A percentile compares a stretch with the other conserved stretches of the same genome.
These are phyloP conservation scores for Rubia yunnanensis DNA, from an alignment of 257 asterid species.

Conservation along the genomic window DNA sequence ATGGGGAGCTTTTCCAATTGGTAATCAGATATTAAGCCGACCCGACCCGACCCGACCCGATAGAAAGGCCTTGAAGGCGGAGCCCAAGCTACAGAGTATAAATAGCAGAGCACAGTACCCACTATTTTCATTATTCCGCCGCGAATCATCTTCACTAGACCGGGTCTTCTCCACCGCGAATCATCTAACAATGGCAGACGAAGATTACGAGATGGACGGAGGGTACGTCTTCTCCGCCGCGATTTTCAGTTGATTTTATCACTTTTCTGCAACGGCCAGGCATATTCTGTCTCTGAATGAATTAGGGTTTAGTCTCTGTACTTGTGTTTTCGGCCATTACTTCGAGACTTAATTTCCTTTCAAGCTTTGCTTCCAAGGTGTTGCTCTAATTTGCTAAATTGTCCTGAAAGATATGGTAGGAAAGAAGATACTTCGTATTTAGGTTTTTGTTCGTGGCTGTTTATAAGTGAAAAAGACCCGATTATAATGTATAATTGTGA, in stretches of 20 bases:
- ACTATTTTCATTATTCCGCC: not conserved
- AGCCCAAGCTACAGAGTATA: not conserved
- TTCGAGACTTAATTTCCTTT: not conserved
- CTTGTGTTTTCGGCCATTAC: not conserved
- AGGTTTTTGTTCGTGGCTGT: not conserved
- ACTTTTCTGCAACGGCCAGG: not conserved
- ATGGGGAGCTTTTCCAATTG: not conserved
- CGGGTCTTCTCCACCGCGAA: too few species aligned
- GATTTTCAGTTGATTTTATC: not conserved
- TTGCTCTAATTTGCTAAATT: not conserved
- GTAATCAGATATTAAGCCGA: not conserved
- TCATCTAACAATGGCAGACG: conserved; percentile 59
- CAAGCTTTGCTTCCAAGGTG: not conserved
- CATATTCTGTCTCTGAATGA: conserved; percentile 7
- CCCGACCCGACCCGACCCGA: conserved; percentile 5
- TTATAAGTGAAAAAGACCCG: not conserved
- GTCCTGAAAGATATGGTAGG: not conserved
- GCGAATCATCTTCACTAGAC: too few species aligned
- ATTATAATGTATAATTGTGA: not conserved
- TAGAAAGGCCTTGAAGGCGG: conserved; percentile 4
- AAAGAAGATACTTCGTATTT: not conserved
- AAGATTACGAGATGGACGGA: conserved; percentile 85
- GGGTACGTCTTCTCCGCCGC: conserved; percentile 27
- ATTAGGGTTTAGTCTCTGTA: not conserved
- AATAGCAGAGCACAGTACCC: not conserved